A percentile compares a stretch with the other conserved stretches of the same genome.
These are phyloP conservation scores for Plasmodium gallinaceum DNA, from an alignment of 169 alveolate genomes.

Conservation along the genomic window DNA sequence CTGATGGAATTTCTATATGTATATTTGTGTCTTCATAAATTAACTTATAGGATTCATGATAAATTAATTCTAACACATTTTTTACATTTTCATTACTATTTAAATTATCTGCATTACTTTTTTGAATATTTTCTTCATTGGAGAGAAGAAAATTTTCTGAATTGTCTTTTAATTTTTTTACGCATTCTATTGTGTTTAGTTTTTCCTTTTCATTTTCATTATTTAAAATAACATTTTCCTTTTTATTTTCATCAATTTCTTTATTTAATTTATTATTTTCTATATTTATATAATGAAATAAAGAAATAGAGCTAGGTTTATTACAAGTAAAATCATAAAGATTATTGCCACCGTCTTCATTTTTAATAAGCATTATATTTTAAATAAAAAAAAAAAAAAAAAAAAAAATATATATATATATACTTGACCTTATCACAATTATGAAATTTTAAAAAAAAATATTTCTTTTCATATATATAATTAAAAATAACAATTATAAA, in stretches of 20 bases:
- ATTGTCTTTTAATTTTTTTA: neutral
- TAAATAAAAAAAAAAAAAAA: slow-evolving; percentile 10
- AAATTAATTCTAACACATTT: neutral
- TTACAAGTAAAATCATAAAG: slow-evolving; percentile 34
- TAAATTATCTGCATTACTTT: too few relatives aligned
- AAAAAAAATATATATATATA: neutral
- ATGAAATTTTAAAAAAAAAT: too few relatives aligned
- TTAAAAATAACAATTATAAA: neutral
- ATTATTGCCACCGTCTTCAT: slow-evolving; percentile 52
- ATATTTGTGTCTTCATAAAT: slow-evolving; percentile 43
- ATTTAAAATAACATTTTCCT: neutral
- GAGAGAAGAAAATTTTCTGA: too few relatives aligned
- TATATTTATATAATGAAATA: slow-evolving; percentile 36
- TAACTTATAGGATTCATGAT: slow-evolving; percentile 24
- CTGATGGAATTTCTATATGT: slow-evolving; percentile 46
- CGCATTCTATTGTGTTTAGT: neutral
- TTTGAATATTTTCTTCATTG: too few relatives aligned
- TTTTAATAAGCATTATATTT: slow-evolving; percentile 66
- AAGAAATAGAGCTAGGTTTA: slow-evolving; percentile 17
- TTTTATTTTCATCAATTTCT: neutral
- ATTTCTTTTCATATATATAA: neutral
- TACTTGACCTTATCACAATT: neutral
- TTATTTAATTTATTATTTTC: neutral
- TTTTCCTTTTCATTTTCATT: neutral
- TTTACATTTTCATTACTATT: neutral